Evolutionary conservation across 2,329 filamentous ascomycete species (phyloP), one percentile per base, ranked within the genome.

Genomic region (Colletotrichum liaoningense): DNA sequence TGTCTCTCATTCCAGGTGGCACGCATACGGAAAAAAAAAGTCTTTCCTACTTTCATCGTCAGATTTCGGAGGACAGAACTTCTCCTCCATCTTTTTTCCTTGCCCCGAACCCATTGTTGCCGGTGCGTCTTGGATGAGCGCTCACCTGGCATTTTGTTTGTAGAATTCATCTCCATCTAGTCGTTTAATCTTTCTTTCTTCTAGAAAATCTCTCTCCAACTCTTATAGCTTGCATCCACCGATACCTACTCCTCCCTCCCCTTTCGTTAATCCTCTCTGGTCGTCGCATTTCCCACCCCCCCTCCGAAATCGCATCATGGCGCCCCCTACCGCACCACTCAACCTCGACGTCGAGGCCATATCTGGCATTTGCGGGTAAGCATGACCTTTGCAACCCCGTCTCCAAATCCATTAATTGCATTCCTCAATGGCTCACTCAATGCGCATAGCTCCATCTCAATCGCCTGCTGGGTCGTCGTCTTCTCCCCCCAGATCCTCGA

Each of bases 401-500:
- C 2, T 16, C 33, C 28, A 7, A 38, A 59, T 54, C 55, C 35
- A 46, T 19, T 2, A 46, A 46, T 46, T 35, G 22, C 49, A 22
- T 35, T 5, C 11, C 16, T 28, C 12, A 56, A 24, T 38, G 8
- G 8, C 68, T 74, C 58, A 74, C 33, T 35, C 16, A 74, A 16
- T 73, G 68, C 59, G 62, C 78, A 59, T 72, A 94, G 95, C 46
- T 98, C 95, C 9, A 95, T 99, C 77, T 98, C 95, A 58, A 98
- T 99, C 80, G 95, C 95, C 63, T 98, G 95, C 81, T 98, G 97
- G 97, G 94, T 98, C 70, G 94, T 98, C 46, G 97, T 99, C 71
- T 99, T 98, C 85, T 97, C 95, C 1, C 97, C 97, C 2, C 97
- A 99, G 78, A 98, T 99, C 78, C 93, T 98, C 78, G 95, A 98